Base-by-base conservation (phyloP, 306 rosid genomes). In the Trifolium fragiferum region DNA sequence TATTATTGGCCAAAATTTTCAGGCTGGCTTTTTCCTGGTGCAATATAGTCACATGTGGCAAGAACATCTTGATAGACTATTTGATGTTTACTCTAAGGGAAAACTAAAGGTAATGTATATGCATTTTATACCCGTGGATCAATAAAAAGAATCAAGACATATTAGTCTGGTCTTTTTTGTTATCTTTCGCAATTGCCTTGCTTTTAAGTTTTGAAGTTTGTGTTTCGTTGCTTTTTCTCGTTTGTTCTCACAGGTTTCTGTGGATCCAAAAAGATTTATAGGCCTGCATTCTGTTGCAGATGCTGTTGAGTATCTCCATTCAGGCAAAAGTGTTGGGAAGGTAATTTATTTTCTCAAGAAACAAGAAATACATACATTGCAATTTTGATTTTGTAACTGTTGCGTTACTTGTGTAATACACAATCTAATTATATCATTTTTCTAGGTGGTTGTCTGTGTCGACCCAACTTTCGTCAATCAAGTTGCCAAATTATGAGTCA, bases 281-380 rank as follows among this genome's bases (percentile, higher is more conserved):
- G 98, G 97, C 50, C 67, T 94, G 35, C 61, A 72, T 61, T 85
- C 98, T 10, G 93, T 87, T 37, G 88, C 90, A 3, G 93, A 94
- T 60, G 98, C 98, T 6, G 97, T 94, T 14, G 98, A 94, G 80
- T 85, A 94, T 82, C 96, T 94, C 76, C 97, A 94, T 83, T 94
- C 98, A 20, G 98, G 98, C 8, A 87, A 87, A 82, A 94, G 98
- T 73, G 90, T 91, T 23, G 98, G 98, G 59, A 94, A 94, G 98
- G 98, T 94, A 91, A 87, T 53, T 60, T 76, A 51, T 38, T 58
- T 69, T 16, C 71, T 43, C 4, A 3, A 27, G 37, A 46, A 58
- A 54, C 4, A 3, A 27, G 37, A 46, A 58, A 54, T 12, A 19
- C 65, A 12, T 13, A 30, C 4, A 19, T 4, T 69, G 35, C 18